Conservation (phyloP, 2,329 filamentous ascomycete species). For the Hirsutella rhossiliensis region DNA sequence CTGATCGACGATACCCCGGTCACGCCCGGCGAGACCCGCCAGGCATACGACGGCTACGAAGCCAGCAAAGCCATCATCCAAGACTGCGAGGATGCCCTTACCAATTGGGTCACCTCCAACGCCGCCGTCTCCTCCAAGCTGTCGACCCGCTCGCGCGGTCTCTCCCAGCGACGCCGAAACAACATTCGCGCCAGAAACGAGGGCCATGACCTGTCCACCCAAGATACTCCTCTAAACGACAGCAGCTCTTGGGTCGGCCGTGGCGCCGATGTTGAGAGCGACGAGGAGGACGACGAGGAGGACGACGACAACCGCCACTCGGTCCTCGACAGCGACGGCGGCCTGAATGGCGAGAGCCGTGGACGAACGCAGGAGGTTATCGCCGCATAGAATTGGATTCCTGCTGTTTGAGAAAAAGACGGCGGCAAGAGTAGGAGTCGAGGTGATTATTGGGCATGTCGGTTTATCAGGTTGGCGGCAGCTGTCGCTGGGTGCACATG, state of each 20-base stretch:
- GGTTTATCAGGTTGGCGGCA: background rate
- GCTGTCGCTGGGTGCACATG: too few relatives aligned
- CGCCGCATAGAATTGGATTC: constrained; percentile 22
- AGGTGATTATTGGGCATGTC: background rate
- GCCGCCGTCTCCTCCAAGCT: constrained; percentile 81
- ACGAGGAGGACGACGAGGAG: constrained; percentile 58
- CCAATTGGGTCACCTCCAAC: constrained; percentile 90
- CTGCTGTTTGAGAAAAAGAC: background rate
- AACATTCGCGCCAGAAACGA: constrained; percentile 57
- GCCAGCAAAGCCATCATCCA: constrained; percentile 98
- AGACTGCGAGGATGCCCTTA: constrained; percentile 93
- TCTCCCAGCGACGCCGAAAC: constrained; percentile 73
- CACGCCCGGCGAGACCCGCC: constrained; percentile 89
- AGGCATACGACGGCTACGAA: constrained; percentile 95
- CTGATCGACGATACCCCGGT: constrained; percentile 94
- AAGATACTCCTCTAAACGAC: constrained; percentile 69
- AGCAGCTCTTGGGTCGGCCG: constrained; percentile 78
- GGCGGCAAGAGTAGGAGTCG: background rate
- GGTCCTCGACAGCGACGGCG: constrained; percentile 37
- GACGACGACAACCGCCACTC: constrained; percentile 39
- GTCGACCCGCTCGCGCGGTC: constrained; percentile 73
- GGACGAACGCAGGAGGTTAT: constrained; percentile 42
- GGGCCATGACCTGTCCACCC: constrained; percentile 65
- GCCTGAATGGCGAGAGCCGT: constrained; percentile 42
- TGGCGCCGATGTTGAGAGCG: constrained; percentile 45